Percentiles rank a stretch among this genome's conserved stretches.
These are phyloP conservation scores for Apiospora malaysiana DNA, from an alignment of 2,329 filamentous ascomycete species.

Conservation along the genomic window DNA sequence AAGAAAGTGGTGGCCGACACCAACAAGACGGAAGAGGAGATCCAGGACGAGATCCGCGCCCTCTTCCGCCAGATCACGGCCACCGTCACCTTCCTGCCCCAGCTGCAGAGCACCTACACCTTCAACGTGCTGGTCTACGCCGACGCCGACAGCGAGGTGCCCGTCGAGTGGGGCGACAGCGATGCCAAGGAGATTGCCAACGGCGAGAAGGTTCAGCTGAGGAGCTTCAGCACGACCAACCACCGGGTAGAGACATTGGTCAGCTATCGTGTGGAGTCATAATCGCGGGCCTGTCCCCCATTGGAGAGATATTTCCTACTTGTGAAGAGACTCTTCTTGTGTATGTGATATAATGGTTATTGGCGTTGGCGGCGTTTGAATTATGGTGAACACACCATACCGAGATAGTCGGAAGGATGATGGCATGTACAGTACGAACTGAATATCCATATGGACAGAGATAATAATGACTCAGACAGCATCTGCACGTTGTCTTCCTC, in stretches of 20 bases:
- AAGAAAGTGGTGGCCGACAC: conserved; percentile 34
- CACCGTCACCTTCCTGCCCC: conserved; percentile 93
- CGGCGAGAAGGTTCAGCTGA: conserved; percentile 91
- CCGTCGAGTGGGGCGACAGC: conserved; percentile 97
- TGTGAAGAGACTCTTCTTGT: background rate
- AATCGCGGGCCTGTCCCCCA: background rate
- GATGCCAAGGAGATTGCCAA: conserved; percentile 96
- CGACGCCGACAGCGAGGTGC: conserved; percentile 94
- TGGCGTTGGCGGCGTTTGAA: conserved; percentile 3
- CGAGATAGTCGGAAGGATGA: background rate
- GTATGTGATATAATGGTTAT: background rate
- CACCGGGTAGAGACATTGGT: conserved; percentile 95
- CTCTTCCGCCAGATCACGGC: conserved; percentile 98
- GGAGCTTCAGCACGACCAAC: conserved; percentile 94
- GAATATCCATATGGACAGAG: background rate
- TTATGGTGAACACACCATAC: background rate
- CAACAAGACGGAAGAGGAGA: conserved; percentile 91
- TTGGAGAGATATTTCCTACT: background rate
- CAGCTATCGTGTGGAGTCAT: conserved; percentile 72
- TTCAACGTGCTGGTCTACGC: conserved; percentile 99
- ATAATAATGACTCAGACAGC: background rate
- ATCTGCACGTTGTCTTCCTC: background rate
- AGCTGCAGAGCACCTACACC: conserved; percentile 92
- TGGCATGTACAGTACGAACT: conserved; percentile 8
- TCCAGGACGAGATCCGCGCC: conserved; percentile 93